These are phyloP conservation scores for Thozetella sp. DNA, from an alignment of 495 filamentous ascomycete species.

Conservation along the genomic window DNA sequence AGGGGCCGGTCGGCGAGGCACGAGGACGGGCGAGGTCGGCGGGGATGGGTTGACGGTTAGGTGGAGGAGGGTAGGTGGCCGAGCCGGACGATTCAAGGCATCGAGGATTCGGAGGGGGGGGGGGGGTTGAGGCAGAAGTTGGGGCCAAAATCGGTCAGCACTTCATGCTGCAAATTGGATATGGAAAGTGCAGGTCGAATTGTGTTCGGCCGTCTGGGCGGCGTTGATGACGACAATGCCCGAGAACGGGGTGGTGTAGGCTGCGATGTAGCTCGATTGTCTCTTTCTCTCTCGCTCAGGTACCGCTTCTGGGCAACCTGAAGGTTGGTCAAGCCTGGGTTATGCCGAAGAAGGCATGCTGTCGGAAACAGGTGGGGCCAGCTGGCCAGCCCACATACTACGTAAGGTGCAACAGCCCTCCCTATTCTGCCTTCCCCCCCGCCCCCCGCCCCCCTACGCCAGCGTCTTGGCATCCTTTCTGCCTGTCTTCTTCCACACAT, in stretches of 20 bases:
- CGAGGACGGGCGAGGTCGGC: neutral
- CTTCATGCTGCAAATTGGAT: neutral
- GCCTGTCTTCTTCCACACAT: too few species aligned
- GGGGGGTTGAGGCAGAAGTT: too few species aligned
- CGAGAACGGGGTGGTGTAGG: neutral
- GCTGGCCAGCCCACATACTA: neutral
- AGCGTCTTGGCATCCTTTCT: too few species aligned
- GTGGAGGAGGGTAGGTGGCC: neutral
- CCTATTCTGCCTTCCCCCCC: neutral
- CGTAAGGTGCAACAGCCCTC: neutral
- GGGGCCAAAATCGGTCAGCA: neutral
- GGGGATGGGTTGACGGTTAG: neutral
- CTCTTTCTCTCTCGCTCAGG: too few species aligned
- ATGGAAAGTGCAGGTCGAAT: neutral
- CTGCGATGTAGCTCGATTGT: neutral
- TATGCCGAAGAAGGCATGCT: neutral
- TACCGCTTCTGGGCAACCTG: neutral
- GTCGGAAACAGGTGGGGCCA: neutral
- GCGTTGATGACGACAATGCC: neutral
- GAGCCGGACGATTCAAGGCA: conserved; percentile 1
- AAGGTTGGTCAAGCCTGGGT: neutral
- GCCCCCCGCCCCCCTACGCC: too few species aligned
- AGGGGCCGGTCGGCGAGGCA: neutral
- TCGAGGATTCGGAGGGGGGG: neutral
- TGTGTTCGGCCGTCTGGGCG: neutral